phyloP scores from a whole-genome alignment of 2,329 filamentous ascomycete species.

The Colletotrichum sp. region DNA sequence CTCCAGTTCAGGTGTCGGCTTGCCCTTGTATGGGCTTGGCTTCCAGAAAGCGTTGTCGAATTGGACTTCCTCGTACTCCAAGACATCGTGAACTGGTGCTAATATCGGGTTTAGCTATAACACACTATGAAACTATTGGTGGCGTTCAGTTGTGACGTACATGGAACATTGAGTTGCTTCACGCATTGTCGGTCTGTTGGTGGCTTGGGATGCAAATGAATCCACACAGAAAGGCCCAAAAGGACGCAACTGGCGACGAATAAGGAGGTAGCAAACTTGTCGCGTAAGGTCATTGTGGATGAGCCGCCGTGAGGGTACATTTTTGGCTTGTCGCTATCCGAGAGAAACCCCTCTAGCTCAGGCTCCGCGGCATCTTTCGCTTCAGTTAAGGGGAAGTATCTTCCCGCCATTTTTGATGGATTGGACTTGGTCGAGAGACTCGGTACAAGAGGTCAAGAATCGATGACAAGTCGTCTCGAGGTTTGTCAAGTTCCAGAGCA shows the following conservation, averaged over 20 bases:
- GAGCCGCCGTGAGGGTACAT: background rate
- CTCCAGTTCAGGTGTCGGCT: constrained; percentile 1
- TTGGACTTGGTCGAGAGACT: background rate
- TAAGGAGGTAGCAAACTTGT: background rate
- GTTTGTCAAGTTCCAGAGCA: background rate
- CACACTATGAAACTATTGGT: background rate
- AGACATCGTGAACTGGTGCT: background rate
- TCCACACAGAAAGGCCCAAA: background rate
- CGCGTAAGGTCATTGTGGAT: background rate
- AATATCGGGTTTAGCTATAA: background rate
- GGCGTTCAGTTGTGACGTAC: background rate
- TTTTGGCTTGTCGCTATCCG: background rate
- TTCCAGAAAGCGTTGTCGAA: constrained; percentile 10
- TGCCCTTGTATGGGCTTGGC: constrained; percentile 8
- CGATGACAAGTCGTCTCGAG: background rate
- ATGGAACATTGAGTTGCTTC: background rate
- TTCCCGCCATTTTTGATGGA: background rate
- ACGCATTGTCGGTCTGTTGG: background rate
- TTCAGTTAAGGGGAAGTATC: background rate
- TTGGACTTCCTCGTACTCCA: constrained; percentile 5
- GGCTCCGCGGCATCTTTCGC: background rate
- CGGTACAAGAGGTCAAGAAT: background rate
- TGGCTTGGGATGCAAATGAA: background rate
- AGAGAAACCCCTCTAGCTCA: background rate
- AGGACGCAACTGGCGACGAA: background rate